These are phyloP conservation scores for Pythium graminicola DNA, from an alignment of 352 stramenopile genomes.

Conservation along the genomic window DNA sequence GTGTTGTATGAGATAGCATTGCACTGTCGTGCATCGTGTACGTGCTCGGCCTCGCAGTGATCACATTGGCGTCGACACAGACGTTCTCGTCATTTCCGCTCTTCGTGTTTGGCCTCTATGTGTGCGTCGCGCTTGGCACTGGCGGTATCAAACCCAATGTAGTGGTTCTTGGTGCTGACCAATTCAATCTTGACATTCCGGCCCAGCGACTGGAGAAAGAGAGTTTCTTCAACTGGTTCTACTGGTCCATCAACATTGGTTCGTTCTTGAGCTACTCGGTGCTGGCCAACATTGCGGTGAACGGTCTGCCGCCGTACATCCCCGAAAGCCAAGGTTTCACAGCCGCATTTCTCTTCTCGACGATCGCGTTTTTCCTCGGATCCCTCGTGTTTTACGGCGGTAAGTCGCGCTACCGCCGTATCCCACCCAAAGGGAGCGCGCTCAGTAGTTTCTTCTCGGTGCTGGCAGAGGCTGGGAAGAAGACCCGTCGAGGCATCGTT, in stretches of 20 bases:
- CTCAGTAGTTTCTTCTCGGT: conserved; percentile 69
- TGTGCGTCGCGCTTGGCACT: conserved; percentile 48
- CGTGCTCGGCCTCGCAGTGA: conserved; percentile 58
- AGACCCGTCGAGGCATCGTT: conserved; percentile 34
- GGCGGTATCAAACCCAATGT: conserved; percentile 52
- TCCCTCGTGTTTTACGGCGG: conserved; percentile 77
- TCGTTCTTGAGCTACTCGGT: conserved; percentile 88
- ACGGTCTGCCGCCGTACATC: conserved; percentile 81
- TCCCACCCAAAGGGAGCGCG: conserved; percentile 71
- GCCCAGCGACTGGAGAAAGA: conserved; percentile 71
- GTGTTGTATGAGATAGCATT: conserved; percentile 31
- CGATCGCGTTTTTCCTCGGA: conserved; percentile 69
- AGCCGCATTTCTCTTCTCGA: conserved; percentile 83
- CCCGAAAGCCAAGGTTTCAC: conserved; percentile 82
- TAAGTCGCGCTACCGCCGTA: conserved; percentile 48
- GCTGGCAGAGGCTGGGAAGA: conserved; percentile 47
- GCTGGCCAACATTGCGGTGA: conserved; percentile 87
- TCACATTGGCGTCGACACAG: conserved; percentile 54
- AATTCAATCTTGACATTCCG: conserved; percentile 72
- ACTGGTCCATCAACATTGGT: conserved; percentile 91
- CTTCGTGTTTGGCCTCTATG: conserved; percentile 81
- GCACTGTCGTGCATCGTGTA: conserved; percentile 72
- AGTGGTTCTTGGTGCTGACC: conserved; percentile 62
- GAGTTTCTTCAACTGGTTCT: conserved; percentile 93
- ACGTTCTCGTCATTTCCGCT: conserved; percentile 50